Conservation (phyloP, 2,329 filamentous ascomycete species). For the Whalleya microplaca region DNA sequence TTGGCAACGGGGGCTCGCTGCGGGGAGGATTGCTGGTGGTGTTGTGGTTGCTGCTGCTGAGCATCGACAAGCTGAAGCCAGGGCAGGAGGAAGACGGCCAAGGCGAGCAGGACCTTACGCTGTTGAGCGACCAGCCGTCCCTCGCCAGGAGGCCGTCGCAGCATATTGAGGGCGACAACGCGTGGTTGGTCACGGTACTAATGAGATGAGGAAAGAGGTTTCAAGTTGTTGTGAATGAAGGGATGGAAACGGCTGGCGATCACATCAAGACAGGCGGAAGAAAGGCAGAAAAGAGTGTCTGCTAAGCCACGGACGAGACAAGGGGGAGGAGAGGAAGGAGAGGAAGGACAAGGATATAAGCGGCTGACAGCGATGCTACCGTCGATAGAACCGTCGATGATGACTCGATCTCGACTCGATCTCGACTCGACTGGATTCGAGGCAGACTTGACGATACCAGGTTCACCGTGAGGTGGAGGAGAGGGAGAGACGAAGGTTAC, state of each 20-base stretch:
- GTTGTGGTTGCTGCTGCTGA: slow-evolving; percentile 59
- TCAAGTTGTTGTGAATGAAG: no score
- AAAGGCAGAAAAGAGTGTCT: neutral
- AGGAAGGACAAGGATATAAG: no score
- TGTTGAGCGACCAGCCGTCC: slow-evolving; percentile 49
- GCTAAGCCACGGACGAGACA: no score
- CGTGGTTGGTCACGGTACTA: slow-evolving; percentile 5
- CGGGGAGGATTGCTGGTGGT: slow-evolving; percentile 29
- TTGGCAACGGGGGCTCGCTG: slow-evolving; percentile 32
- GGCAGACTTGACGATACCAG: no score
- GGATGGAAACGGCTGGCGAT: slow-evolving; percentile 6
- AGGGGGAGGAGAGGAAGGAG: neutral
- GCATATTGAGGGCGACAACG: slow-evolving; percentile 48
- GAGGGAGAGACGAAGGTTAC: no score
- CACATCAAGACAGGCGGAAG: slow-evolving; percentile 14
- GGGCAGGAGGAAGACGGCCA: slow-evolving; percentile 55
- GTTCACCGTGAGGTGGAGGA: no score
- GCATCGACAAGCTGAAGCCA: slow-evolving; percentile 53
- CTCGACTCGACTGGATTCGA: no score
- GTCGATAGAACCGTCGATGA: neutral
- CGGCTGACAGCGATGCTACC: no score
- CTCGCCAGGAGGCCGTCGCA: slow-evolving; percentile 61
- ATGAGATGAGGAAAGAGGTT: neutral
- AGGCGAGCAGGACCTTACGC: slow-evolving; percentile 47
- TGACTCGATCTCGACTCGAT: no score